These are phyloP conservation scores for Sugiyamaella sp. DNA, from an alignment of 1,139 yeast genomes.

Conservation along the genomic window DNA sequence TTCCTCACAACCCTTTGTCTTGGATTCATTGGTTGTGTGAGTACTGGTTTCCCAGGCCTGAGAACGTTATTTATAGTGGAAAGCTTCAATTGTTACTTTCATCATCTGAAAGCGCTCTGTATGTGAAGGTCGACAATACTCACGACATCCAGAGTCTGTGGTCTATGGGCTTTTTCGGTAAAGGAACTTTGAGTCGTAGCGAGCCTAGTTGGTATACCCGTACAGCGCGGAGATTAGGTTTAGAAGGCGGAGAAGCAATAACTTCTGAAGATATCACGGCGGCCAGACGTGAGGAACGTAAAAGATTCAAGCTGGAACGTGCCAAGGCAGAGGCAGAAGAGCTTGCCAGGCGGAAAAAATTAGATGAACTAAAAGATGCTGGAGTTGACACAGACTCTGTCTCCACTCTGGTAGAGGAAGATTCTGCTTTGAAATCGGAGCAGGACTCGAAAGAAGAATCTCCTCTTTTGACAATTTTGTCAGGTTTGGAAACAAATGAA, in stretches of 20 bases:
- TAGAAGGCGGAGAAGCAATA: slow-evolving; percentile 42
- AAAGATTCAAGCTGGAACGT: slow-evolving; percentile 65
- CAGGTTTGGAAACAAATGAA: too few species aligned
- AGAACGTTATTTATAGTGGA: slow-evolving; percentile 39
- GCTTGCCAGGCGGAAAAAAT: slow-evolving; percentile 34
- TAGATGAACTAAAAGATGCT: slow-evolving; percentile 26
- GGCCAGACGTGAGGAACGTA: slow-evolving; percentile 70
- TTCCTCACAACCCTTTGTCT: slow-evolving; percentile 45
- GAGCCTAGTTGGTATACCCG: slow-evolving; percentile 89
- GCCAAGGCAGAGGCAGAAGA: slow-evolving; percentile 43
- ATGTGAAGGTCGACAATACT: slow-evolving; percentile 46
- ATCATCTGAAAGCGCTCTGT: slow-evolving; percentile 44
- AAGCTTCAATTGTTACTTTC: slow-evolving; percentile 8
- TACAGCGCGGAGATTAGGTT: slow-evolving; percentile 56
- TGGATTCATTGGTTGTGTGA: slow-evolving; percentile 39
- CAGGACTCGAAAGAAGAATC: too few species aligned
- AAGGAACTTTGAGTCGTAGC: slow-evolving; percentile 84
- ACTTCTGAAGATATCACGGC: slow-evolving; percentile 76
- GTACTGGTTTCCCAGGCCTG: slow-evolving; percentile 39
- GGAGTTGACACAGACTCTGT: slow-evolving; percentile 27
- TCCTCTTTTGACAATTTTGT: background rate
- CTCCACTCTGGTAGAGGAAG: slow-evolving; percentile 12
- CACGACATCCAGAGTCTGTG: slow-evolving; percentile 64
- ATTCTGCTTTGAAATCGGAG: background rate
- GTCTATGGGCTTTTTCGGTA: slow-evolving; percentile 92